Evolutionary conservation across 1,284 basidiomycete genomes (phyloP).

Genomic region (Tremellales sp.): DNA sequence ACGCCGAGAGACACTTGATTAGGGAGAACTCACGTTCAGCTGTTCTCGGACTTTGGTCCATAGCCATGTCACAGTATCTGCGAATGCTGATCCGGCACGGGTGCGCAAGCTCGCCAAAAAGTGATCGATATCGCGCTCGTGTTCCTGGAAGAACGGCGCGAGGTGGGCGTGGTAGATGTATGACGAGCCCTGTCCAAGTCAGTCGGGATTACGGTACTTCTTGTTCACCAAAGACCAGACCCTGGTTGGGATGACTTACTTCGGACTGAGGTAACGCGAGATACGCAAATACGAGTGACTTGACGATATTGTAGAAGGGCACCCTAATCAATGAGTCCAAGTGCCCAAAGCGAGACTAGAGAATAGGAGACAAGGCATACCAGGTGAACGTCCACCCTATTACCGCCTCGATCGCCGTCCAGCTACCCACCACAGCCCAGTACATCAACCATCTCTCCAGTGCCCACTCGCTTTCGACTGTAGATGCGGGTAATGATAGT

Average conservation of each 20-base stretch:
- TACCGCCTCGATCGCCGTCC: slow-evolving; percentile 65
- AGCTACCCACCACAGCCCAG: slow-evolving; percentile 58
- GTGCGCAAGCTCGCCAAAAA: slow-evolving; percentile 51
- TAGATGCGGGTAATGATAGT: slow-evolving; percentile 49
- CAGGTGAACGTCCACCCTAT: slow-evolving; percentile 67
- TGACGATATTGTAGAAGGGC: slow-evolving; percentile 72
- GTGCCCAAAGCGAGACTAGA: neutral
- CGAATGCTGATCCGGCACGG: slow-evolving; percentile 27
- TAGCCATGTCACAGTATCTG: slow-evolving; percentile 33
- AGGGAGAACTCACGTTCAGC: slow-evolving; percentile 32
- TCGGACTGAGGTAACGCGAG: slow-evolving; percentile 68
- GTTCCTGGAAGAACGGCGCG: slow-evolving; percentile 61
- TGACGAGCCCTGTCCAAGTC: slow-evolving; percentile 60
- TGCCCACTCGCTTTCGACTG: slow-evolving; percentile 44
- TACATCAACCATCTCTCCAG: slow-evolving; percentile 48
- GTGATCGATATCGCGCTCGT: slow-evolving; percentile 65
- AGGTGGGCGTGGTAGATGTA: slow-evolving; percentile 65
- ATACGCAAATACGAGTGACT: slow-evolving; percentile 67
- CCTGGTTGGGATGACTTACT: slow-evolving; percentile 48
- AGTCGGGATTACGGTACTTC: neutral
- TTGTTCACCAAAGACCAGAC: neutral
- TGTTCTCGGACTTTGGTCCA: slow-evolving; percentile 37
- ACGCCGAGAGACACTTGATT: neutral
- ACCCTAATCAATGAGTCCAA: slow-evolving; percentile 53
- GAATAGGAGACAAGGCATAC: slow-evolving; percentile 48